Conservation (phyloP, 1,284 basidiomycete genomes). For the Tylopilus orsonianus region DNA sequence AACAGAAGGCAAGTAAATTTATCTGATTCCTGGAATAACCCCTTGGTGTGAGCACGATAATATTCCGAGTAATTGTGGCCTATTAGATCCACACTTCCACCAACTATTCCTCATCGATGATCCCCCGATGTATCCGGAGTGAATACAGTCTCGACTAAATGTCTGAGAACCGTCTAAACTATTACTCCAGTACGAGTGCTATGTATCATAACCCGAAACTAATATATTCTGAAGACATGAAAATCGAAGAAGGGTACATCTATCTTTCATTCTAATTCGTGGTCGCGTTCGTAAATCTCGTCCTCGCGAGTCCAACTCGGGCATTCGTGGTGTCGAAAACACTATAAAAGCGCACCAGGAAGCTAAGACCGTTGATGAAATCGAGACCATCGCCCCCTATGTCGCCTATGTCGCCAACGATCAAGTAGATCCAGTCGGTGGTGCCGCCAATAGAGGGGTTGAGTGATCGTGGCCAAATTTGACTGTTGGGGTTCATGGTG, state of each 20-base stretch:
- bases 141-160: too few species aligned
- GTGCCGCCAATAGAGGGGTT: slow-evolving; percentile 46
- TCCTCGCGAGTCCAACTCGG: slow-evolving; percentile 55
- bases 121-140: too few species aligned
- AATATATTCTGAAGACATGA: background rate
- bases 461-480: slow-evolving; percentile 47
- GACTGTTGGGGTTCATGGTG: slow-evolving; percentile 46
- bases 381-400: slow-evolving; percentile 44
- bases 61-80: too few species aligned
- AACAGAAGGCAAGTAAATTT: too few species aligned
- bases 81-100: too few species aligned
- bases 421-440: slow-evolving; percentile 45
- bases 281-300: slow-evolving; percentile 50
- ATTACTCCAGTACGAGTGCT: too few species aligned
- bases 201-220: background rate
- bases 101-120: too few species aligned
- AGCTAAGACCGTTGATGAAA: slow-evolving; percentile 53
- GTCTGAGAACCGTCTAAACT: too few species aligned
- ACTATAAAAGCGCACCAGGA: slow-evolving; percentile 67
- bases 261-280: slow-evolving; percentile 42
- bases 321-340: slow-evolving; percentile 60
- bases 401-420: slow-evolving; percentile 44
- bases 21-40: too few species aligned
- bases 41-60: too few species aligned
- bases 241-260: background rate